Base-by-base conservation (phyloP, 169 alveolate species). In the Plasmodium knowlesi region DNA sequence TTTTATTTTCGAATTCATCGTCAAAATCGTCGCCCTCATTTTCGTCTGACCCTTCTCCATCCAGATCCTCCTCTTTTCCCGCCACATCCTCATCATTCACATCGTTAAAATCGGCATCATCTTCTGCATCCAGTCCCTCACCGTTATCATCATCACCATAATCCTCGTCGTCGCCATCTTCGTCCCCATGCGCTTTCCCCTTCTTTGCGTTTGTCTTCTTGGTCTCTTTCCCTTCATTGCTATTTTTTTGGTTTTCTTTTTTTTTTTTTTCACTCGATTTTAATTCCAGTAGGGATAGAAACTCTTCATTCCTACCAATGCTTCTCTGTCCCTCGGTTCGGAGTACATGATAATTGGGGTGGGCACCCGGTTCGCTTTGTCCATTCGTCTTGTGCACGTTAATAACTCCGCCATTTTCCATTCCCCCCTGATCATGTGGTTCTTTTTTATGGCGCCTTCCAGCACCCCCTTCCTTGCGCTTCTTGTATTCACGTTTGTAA, bases 301-400 rank as follows among this genome's bases (percentile, higher is more conserved):
- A 76, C 70, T 37, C 67, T 85, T 85, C 93, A 85, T 85, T 32
- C 67, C 30, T 85, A 3, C n/a, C 86, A 76, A 85, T 73, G 8
- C 32, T 41, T 30, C 28, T 19, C 28, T 53, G 34, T n/a, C 70
- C 61, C 28, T 46, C 46, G 1, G 41, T 19, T 14, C 93, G 76
- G 46, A 85, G 46, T 3, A 73, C 78, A 54, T 85, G 76, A 54
- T 53, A 54, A 70, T 84, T 84, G 53, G 53, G 50, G 74, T 67
- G 71, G 0, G 34, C 92, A 82, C 5, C 25, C 37, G 16, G 19
- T 25, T 30, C 78, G 53, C 76, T 30, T 43, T n/a, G 25, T 43
- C 53, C 46, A 34, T 84, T 1, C 12, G 19, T n/a, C 14, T 4
- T 54, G 30, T 46, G 14, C 16, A 71, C 34, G 37, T 70, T 16